phyloP scores from a whole-genome alignment of 2,329 filamentous ascomycete species.

The Neonectria sp. region DNA sequence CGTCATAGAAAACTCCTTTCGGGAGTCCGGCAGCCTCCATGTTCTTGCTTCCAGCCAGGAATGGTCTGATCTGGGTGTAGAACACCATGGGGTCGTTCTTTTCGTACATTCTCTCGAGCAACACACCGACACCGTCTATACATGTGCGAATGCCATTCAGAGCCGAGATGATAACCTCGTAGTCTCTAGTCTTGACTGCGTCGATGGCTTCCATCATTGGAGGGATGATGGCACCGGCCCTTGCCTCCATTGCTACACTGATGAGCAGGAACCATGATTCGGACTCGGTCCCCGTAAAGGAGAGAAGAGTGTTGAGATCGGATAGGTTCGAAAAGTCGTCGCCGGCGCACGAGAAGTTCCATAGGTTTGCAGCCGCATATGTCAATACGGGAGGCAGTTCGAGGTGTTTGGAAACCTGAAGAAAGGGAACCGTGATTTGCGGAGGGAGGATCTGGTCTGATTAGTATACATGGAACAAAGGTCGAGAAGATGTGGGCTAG shows the following conservation, averaged over 20 bases:
- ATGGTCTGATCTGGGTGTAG: slow-evolving; percentile 90
- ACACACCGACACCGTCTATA: slow-evolving; percentile 75
- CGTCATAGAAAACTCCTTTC: slow-evolving; percentile 87
- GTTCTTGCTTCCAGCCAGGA: slow-evolving; percentile 91
- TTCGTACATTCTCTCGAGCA: slow-evolving; percentile 91
- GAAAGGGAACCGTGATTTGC: slow-evolving; percentile 82
- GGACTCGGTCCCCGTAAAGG: slow-evolving; percentile 89
- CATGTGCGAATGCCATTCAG: slow-evolving; percentile 76
- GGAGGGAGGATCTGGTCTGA: slow-evolving; percentile 74
- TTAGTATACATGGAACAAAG: slow-evolving; percentile 29
- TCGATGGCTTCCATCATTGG: slow-evolving; percentile 84
- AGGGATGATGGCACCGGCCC: slow-evolving; percentile 81
- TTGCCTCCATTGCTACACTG: slow-evolving; percentile 91
- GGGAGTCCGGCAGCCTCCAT: slow-evolving; percentile 90
- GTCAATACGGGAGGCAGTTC: slow-evolving; percentile 92
- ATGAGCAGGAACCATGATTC: slow-evolving; percentile 97
- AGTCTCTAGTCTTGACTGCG: slow-evolving; percentile 75
- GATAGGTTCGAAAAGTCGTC: slow-evolving; percentile 75
- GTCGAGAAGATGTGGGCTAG: fast-evolving
- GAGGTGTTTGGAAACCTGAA: slow-evolving; percentile 79
- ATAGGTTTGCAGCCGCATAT: slow-evolving; percentile 88
- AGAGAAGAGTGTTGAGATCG: slow-evolving; percentile 79
- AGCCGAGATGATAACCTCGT: slow-evolving; percentile 71
- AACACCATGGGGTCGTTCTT: slow-evolving; percentile 89
- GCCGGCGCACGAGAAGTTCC: slow-evolving; percentile 82